A percentile compares a stretch with the other conserved stretches of the same genome.
Evolutionary conservation across 306 rosid species (phyloP).

Genomic region (Ceratonia siliqua): DNA sequence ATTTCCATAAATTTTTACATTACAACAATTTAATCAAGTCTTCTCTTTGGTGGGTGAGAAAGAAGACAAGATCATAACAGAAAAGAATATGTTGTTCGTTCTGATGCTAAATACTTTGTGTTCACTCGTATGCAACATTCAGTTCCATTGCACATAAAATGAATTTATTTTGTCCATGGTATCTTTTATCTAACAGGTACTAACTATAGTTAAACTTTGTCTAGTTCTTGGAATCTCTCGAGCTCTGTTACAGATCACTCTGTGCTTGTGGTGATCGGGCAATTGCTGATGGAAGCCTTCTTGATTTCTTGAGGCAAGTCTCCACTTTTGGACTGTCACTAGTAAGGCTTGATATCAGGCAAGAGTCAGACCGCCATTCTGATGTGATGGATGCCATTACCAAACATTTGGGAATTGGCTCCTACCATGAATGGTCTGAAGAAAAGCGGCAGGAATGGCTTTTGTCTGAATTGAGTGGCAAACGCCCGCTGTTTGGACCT

Average conservation of each 20-base stretch:
- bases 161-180: conserved; percentile 3
- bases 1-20: background rate
- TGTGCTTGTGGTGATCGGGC: conserved; percentile 86
- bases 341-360: conserved; percentile 94
- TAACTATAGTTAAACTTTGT: conserved; percentile 40
- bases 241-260: conserved; percentile 89
- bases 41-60: background rate
- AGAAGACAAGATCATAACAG: background rate
- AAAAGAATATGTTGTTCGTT: background rate
- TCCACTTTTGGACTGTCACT: conserved; percentile 95
- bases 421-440: conserved; percentile 93
- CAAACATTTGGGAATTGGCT: conserved; percentile 85
- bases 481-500: conserved; percentile 90
- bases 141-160: background rate
- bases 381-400: conserved; percentile 93
- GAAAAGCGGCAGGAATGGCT: conserved; percentile 91
- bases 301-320: conserved; percentile 95
- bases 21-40: background rate
- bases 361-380: conserved; percentile 92
- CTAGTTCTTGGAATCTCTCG: conserved; percentile 95
- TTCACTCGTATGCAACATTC: background rate
- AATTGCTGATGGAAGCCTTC: conserved; percentile 95
- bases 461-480: conserved; percentile 80
- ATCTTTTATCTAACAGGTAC: conserved; percentile 18
- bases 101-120: background rate